Evolutionary conservation across 805 yeast species (phyloP).

Genomic region (Monosporozyma aquatica): DNA sequence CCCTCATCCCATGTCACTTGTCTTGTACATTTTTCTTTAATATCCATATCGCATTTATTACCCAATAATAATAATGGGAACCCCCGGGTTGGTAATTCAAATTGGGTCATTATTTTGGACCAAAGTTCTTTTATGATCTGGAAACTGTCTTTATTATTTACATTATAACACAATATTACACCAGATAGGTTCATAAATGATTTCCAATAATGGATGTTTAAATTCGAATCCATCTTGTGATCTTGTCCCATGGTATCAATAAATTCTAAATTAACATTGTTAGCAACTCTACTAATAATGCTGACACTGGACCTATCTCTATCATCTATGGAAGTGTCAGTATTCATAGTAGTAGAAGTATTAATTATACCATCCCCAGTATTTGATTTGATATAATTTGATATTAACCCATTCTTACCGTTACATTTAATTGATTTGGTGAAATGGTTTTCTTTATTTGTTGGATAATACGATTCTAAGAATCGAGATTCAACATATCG

Average conservation of each 20-base stretch:
- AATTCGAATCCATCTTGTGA: constrained; percentile 54
- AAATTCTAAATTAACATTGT: constrained; percentile 46
- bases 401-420: constrained; percentile 42
- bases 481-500: constrained; percentile 83
- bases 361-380: background rate
- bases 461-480: constrained; percentile 83
- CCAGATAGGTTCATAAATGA: constrained; percentile 79
- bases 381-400: background rate
- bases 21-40: background rate
- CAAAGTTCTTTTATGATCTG: constrained; percentile 67
- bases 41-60: constrained; percentile 19
- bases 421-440: constrained; percentile 45
- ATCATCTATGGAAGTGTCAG: no score
- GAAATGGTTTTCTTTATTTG: constrained; percentile 72
- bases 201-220: constrained; percentile 48
- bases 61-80: constrained; percentile 66
- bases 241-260: constrained; percentile 93
- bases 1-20: constrained; percentile 4
- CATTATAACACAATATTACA: constrained; percentile 71
- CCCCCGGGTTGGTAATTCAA: constrained; percentile 31
- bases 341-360: background rate
- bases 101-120: constrained; percentile 71
- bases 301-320: no score
- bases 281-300: no score
- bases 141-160: constrained; percentile 67